Percentiles rank a stretch among this genome's conserved stretches.
Evolutionary conservation across 441 rosid genomes (phyloP).

Genomic region (Lepidium campestre): DNA sequence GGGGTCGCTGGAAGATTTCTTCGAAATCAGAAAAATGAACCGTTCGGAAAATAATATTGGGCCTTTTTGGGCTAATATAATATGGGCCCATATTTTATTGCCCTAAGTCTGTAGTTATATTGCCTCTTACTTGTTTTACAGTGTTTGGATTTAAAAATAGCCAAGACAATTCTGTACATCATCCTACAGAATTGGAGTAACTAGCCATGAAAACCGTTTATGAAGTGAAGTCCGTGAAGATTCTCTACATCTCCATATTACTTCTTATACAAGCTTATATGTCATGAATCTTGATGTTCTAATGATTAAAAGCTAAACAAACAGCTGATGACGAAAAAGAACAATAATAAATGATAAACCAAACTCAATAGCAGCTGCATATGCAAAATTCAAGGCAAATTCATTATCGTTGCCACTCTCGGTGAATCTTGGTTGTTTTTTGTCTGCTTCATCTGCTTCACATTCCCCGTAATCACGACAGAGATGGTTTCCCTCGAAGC

Average conservation of each 20-base stretch:
- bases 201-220: too few species aligned
- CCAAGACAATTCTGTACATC: too few species aligned
- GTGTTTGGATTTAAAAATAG: too few species aligned
- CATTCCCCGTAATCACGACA: conserved; percentile 37
- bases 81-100: background rate
- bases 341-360: background rate
- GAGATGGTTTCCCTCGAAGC: conserved; percentile 64
- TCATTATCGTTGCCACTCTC: background rate
- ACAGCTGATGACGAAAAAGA: background rate
- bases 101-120: too few species aligned
- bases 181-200: too few species aligned
- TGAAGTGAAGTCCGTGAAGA: too few species aligned
- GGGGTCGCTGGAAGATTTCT: conserved; percentile 2
- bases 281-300: too few species aligned
- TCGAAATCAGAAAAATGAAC: background rate
- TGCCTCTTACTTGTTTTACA: too few species aligned
- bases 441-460: background rate
- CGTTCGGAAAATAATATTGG: background rate
- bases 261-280: too few species aligned
- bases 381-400: background rate
- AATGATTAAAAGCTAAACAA: too few species aligned
- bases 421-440: background rate
- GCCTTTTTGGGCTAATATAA: background rate
- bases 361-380: background rate
- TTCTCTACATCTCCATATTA: too few species aligned